Percentiles rank a stretch among this genome's conserved stretches.
Evolutionary conservation across 192 early-diverging fungal species (phyloP).

Genomic region (Coemansia sp.): DNA sequence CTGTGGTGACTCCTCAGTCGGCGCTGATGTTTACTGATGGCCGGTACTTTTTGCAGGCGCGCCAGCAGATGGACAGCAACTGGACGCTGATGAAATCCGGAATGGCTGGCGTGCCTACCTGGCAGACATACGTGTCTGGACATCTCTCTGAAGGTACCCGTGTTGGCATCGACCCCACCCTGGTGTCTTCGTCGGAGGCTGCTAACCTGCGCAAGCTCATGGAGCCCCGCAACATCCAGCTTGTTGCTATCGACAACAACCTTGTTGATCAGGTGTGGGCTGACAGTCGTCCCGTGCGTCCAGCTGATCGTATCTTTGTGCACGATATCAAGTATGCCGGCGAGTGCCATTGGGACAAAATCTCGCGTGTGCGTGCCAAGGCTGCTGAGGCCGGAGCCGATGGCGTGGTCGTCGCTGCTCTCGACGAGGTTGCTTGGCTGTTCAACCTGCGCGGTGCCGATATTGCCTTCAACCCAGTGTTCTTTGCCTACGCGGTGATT

Average conservation of each 20-base stretch:
- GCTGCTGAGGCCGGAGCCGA: slow-evolving; percentile 60
- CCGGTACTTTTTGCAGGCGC: slow-evolving; percentile 95
- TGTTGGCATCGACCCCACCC: slow-evolving; percentile 88
- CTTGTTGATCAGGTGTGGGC: slow-evolving; percentile 87
- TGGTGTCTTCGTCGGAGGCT: slow-evolving; percentile 73
- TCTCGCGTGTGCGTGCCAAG: slow-evolving; percentile 62
- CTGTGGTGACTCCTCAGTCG: slow-evolving; percentile 72
- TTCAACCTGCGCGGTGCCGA: slow-evolving; percentile 97
- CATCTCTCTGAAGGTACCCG: slow-evolving; percentile 68
- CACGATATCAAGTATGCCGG: slow-evolving; percentile 72
- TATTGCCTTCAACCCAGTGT: slow-evolving; percentile 94
- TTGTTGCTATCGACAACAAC: slow-evolving; percentile 73
- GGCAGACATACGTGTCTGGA: slow-evolving; percentile 82
- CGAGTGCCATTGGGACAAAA: slow-evolving; percentile 60
- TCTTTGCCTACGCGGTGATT: slow-evolving; percentile 87
- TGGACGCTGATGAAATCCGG: slow-evolving; percentile 96
- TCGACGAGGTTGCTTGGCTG: slow-evolving; percentile 97
- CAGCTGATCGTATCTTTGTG: slow-evolving; percentile 61
- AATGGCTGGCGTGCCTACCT: slow-evolving; percentile 78
- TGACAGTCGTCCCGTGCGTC: slow-evolving; percentile 65
- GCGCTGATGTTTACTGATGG: slow-evolving; percentile 97
- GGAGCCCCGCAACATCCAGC: slow-evolving; percentile 51
- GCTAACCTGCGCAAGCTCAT: slow-evolving; percentile 55
- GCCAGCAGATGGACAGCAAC: slow-evolving; percentile 83
- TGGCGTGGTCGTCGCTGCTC: slow-evolving; percentile 79